Evolutionary conservation across 192 early-diverging fungal genomes (phyloP).

Genomic region (Linnemannia hyalina): DNA sequence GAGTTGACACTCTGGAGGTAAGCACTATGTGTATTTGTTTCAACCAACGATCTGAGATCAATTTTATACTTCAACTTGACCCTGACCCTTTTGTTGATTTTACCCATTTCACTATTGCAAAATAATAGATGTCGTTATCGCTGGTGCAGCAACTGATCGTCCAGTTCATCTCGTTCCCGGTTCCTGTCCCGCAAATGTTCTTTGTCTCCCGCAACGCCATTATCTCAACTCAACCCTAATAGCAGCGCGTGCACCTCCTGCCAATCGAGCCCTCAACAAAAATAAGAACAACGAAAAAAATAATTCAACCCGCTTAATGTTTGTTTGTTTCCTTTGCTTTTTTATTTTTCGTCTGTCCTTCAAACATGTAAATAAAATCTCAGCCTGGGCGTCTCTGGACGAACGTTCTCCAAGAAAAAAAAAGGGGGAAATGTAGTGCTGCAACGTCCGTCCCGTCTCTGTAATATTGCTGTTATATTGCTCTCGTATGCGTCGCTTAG

Average conservation of each 20-base stretch:
- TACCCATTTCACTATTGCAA: not conserved
- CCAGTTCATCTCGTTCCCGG: slow-evolving; percentile 26
- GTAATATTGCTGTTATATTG: too few species aligned
- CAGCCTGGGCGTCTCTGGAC: not conserved
- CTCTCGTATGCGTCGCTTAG: slow-evolving; percentile 19
- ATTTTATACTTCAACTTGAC: too few species aligned
- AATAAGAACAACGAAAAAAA: not conserved
- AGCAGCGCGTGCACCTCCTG: too few species aligned
- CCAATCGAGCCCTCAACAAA: not conserved
- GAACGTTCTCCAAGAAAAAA: not conserved
- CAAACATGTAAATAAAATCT: slow-evolving; percentile 2
- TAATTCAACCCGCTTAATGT: not conserved
- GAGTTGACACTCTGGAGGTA: slow-evolving; percentile 22
- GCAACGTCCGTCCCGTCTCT: not conserved
- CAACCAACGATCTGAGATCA: too few species aligned
- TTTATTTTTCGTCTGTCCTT: not conserved
- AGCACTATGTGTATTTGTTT: too few species aligned
- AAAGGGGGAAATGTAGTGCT: not conserved
- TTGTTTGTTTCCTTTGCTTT: slow-evolving; percentile 4
- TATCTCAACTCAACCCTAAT: not conserved
- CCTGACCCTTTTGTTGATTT: not conserved
- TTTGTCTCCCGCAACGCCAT: slow-evolving; percentile 17
- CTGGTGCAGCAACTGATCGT: slow-evolving; percentile 24
- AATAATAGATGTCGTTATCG: slow-evolving; percentile 29
- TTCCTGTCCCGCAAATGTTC: slow-evolving; percentile 43